Evolutionary conservation across 768 basidiomycete genomes (phyloP), one percentile per base, ranked within the genome.

Genomic region (Hydnomerulius pinastri): DNA sequence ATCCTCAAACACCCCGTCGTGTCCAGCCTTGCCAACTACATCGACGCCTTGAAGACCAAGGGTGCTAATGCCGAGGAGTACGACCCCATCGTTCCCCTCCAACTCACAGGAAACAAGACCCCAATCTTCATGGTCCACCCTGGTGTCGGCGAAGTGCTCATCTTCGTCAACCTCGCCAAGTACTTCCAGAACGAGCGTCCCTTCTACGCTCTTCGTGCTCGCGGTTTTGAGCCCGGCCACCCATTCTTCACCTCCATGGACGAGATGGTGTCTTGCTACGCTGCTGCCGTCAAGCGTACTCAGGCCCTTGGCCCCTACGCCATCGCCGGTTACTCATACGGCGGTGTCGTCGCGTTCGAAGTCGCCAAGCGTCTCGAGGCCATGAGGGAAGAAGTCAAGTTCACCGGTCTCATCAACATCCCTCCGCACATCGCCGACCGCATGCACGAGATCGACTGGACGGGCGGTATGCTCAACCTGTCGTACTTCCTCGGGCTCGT

Each of bases 271-370:
- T 62, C 66, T 1, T 55, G 50, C 13, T 77, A 77, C 46, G 63
- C 66, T 8, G 55, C 58, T 5, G 72, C 65, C 2, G 66, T 77
- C 15, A 65, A 70, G 57, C 57, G 59, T 8, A 58, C 58, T 1
- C 68, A 72, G 29, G 67, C 73, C 6, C 61, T 50, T 0, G 75
- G 75, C 1, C 73, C 75, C 2, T 75, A 73, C 32, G 69, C 67
- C 39, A 52, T 77, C n/a, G 75, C 67, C 4, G 76, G 75, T n/a
- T 77, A 77, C 63, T 75, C 73, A 18, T 76, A 71, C 27, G 75
- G 75, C 33, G 74, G 75, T 48, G 73, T 71, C 12, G 67, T 77
- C 2, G 74, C 74, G 1, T 77, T 72, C 43, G 73, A 77, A 57
- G 64, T 77, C 7, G 70, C 67, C 21, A 74, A 76, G 55, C 56